phyloP scores from a whole-genome alignment of 768 basidiomycete species.

The Agaricus subrufescens region DNA sequence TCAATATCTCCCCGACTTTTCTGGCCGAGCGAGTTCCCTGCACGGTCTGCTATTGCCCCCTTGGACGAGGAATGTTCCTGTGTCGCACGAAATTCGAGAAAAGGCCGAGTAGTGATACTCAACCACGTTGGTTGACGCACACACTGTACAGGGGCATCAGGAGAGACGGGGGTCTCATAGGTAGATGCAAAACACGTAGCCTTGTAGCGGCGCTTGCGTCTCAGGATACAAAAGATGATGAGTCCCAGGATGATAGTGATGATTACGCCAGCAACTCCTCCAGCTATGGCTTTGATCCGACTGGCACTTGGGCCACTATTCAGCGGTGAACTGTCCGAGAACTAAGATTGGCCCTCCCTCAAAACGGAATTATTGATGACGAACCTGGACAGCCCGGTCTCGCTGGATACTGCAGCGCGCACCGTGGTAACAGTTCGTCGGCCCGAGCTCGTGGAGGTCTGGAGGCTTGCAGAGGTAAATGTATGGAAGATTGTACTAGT shows the following conservation, averaged over 20 bases:
- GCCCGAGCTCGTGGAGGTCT: too few relatives aligned
- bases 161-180: not conserved
- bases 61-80: not conserved
- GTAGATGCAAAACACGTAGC: not conserved
- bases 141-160: not conserved
- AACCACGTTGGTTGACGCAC: not conserved
- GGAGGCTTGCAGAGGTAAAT: too few relatives aligned
- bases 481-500: too few relatives aligned
- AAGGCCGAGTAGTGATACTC: not conserved
- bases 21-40: not conserved
- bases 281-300: not conserved
- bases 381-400: not conserved
- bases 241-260: not conserved
- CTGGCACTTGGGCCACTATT: not conserved
- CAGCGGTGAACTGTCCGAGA: not conserved
- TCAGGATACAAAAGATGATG: not conserved
- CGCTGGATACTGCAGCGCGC: too few relatives aligned
- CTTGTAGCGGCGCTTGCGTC: not conserved
- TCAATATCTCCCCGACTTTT: not conserved
- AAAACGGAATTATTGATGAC: not conserved
- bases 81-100: not conserved
- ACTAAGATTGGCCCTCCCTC: not conserved
- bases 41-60: too few relatives aligned
- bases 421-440: too few relatives aligned
- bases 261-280: not conserved